Evolutionary conservation across 352 stramenopile species (phyloP).

Genomic region (Phytophthora meadii): DNA sequence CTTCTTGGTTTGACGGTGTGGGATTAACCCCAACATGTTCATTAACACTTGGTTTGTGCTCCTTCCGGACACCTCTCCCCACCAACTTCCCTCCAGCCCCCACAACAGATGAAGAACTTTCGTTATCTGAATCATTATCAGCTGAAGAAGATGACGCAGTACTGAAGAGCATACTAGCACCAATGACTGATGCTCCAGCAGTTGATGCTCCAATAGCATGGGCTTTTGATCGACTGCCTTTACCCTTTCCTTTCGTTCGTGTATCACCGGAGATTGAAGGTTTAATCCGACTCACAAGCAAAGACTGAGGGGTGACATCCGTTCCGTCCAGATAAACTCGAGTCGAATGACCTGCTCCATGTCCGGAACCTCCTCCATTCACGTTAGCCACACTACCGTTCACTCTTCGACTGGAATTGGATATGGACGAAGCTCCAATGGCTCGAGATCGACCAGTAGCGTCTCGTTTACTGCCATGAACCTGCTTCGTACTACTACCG

Average conservation of each 20-base stretch:
- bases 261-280: constrained; percentile 42
- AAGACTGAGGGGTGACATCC: constrained; percentile 81
- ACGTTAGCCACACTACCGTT: constrained; percentile 49
- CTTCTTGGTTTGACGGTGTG: constrained; percentile 28
- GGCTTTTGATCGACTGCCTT: constrained; percentile 42
- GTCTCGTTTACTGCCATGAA: constrained; percentile 54
- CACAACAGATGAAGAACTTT: constrained; percentile 37
- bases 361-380: constrained; percentile 27
- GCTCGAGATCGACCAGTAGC: constrained; percentile 61
- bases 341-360: constrained; percentile 39
- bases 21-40: constrained; percentile 8
- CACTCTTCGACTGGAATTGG: constrained; percentile 73
- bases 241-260: constrained; percentile 30
- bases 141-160: constrained; percentile 62
- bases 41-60: constrained; percentile 10
- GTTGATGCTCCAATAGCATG: constrained; percentile 19
- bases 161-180: constrained; percentile 62
- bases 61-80: constrained; percentile 14
- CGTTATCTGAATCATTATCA: constrained; percentile 58
- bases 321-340: constrained; percentile 74
- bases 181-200: constrained; percentile 39
- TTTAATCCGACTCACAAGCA: constrained; percentile 79
- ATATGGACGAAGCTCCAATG: constrained; percentile 68
- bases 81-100: constrained; percentile 2
- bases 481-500: constrained; percentile 45